These are phyloP conservation scores for Craspedostauros australis DNA, from an alignment of 108 stramenopile genomes.

Conservation along the genomic window DNA sequence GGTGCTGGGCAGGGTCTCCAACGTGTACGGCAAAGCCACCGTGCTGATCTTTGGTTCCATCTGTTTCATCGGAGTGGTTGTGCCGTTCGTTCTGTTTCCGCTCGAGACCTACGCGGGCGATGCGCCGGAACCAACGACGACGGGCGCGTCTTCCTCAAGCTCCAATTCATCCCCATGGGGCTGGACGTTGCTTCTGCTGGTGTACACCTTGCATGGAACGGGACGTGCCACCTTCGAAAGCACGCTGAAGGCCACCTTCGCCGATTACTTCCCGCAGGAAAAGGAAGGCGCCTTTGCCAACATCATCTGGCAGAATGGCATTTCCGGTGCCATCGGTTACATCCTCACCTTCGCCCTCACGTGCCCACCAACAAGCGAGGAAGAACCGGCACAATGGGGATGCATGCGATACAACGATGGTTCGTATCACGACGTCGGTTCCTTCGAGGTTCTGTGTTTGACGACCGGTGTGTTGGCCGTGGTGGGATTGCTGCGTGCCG, in stretches of 20 bases:
- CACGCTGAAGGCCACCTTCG: conserved; percentile 70
- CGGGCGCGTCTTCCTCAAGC: no score
- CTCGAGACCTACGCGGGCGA: conserved; percentile 5
- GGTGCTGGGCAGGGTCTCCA: conserved; percentile 36
- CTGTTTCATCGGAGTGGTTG: conserved; percentile 44
- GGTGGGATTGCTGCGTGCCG: conserved; percentile 38
- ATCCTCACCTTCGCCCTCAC: conserved; percentile 23
- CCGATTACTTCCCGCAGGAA: conserved; percentile 66
- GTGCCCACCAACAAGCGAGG: conserved; percentile 8
- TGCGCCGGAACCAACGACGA: no score
- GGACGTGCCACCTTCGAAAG: conserved; percentile 83
- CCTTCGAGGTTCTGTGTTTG: conserved; percentile 42
- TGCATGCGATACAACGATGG: conserved; percentile 47
- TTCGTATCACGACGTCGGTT: conserved; percentile 36
- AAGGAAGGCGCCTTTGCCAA: conserved; percentile 80
- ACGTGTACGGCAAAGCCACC: conserved; percentile 36
- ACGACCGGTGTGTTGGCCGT: conserved; percentile 48
- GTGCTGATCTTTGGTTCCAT: conserved; percentile 53
- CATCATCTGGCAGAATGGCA: conserved; percentile 77
- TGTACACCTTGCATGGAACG: conserved; percentile 62
- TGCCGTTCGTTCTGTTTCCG: conserved; percentile 56
- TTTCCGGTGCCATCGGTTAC: conserved; percentile 66
- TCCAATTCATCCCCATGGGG: no score
- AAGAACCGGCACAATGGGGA: conserved; percentile 11
- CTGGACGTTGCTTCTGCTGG: conserved; percentile 22